phyloP scores from a whole-genome alignment of 306 rosid species.

The Urtica urens region DNA sequence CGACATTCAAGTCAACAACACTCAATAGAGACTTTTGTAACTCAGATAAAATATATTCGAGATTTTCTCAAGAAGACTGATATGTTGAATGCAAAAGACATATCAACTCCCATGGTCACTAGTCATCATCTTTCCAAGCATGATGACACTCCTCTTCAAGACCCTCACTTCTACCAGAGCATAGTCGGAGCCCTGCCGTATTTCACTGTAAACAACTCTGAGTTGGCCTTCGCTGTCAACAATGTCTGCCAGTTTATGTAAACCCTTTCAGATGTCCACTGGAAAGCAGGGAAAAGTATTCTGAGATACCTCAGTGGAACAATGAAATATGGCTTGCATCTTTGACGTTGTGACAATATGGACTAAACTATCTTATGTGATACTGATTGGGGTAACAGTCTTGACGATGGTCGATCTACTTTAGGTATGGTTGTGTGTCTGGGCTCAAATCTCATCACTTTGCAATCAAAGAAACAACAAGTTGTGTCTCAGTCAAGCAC shows the following conservation, averaged over 20 bases:
- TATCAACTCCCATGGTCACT: not conserved
- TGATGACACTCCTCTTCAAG: not conserved
- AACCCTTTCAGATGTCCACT: no score
- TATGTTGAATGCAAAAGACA: not conserved
- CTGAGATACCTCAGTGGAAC: not conserved
- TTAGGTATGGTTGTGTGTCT: no score
- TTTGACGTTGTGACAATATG: not conserved
- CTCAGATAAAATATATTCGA: not conserved
- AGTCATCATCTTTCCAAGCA: not conserved
- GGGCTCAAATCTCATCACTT: no score
- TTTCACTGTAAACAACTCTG: not conserved
- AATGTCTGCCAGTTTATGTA: no score
- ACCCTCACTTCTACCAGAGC: not conserved
- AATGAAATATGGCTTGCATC: slow-evolving; percentile 2
- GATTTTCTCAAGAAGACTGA: not conserved
- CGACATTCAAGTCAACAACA: not conserved
- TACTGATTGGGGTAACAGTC: not conserved
- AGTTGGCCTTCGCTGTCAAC: not conserved
- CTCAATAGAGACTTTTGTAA: not conserved
- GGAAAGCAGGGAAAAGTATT: not conserved
- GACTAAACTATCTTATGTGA: not conserved
- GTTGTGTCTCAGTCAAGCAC: no score
- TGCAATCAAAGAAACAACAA: no score
- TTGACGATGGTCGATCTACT: no score
- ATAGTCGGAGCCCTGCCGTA: not conserved